These are phyloP conservation scores for Cutaneotrichosporon sp. DNA, from an alignment of 1,284 basidiomycete species.

Conservation along the genomic window DNA sequence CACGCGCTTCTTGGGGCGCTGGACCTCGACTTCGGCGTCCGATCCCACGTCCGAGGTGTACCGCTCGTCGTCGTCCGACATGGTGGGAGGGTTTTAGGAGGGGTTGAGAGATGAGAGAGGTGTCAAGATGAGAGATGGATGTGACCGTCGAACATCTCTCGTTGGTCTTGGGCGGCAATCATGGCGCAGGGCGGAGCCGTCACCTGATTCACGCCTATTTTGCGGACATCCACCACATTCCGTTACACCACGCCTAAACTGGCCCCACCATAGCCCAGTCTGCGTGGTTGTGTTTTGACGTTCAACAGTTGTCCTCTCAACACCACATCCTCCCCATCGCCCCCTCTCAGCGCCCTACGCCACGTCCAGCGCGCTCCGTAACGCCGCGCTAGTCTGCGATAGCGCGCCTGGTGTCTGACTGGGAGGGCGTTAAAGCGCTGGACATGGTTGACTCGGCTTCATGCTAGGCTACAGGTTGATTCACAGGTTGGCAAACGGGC, in stretches of 20 bases:
- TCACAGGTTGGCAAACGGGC: no score
- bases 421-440: no score
- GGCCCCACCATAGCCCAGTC: not conserved
- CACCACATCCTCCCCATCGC: no score
- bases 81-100: conserved; percentile 11
- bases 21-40: conserved; percentile 24
- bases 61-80: conserved; percentile 39
- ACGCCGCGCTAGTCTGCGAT: no score
- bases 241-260: not conserved
- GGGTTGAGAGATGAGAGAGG: not conserved
- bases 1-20: conserved; percentile 41
- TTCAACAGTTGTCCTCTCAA: no score
- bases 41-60: conserved; percentile 23
- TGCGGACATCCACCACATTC: not conserved
- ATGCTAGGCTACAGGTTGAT: no score
- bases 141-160: not conserved
- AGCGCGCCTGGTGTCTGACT: no score
- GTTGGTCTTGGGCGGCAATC: not conserved
- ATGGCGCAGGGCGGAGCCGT: not conserved
- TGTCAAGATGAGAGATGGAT: not conserved
- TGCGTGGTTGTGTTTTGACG: no score
- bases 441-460: no score
- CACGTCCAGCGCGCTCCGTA: no score
- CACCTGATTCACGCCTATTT: not conserved
- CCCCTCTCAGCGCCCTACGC: no score